Evolutionary conservation across 495 filamentous ascomycete species (phyloP), one percentile per base, ranked within the genome.

Genomic region (Extremus antarcticus): DNA sequence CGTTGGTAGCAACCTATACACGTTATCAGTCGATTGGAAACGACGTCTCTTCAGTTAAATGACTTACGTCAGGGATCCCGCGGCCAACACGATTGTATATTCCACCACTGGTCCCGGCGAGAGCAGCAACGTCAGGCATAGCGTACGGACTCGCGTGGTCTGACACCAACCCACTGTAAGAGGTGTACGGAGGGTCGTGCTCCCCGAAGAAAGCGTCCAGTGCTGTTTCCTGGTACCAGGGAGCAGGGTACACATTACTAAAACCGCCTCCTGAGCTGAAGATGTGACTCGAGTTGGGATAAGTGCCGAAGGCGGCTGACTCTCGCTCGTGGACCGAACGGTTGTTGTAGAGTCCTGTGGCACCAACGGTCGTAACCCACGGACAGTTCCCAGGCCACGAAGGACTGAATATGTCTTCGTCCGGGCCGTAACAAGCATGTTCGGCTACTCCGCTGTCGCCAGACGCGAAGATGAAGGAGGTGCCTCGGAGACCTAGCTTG

Each of bases 341-440:
- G n/a, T n/a, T n/a, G n/a, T n/a, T n/a, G n/a, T n/a, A n/a, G n/a
- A n/a, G n/a, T 25, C 10, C 10, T 10, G 49, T 51, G 19, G 24
- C 50, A 4, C 39, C 50, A 19, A 41, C 32, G 20, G 4, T 29
- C 7, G 50, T 43, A 7, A 41, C n/a, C 19, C 17, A 43, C 3
- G 39, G 35, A 25, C 32, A 53, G 39, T 2, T 15, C n/a, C n/a
- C n/a, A n/a, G n/a, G n/a, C n/a, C n/a, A n/a, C n/a, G n/a, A n/a
- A n/a, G n/a, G n/a, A n/a, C n/a, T n/a, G n/a, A n/a, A n/a, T n/a
- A n/a, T n/a, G n/a, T n/a, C n/a, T n/a, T n/a, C n/a, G n/a, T n/a
- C n/a, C 72, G 71, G 67, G 86, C 86, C 51, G 74, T 78, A 57
- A 79, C 83, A 60, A 87, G 82, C 63, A 84, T 83, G 8, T n/a